phyloP scores from a whole-genome alignment of 768 basidiomycete genomes.

The Macrocybe gigantea region DNA sequence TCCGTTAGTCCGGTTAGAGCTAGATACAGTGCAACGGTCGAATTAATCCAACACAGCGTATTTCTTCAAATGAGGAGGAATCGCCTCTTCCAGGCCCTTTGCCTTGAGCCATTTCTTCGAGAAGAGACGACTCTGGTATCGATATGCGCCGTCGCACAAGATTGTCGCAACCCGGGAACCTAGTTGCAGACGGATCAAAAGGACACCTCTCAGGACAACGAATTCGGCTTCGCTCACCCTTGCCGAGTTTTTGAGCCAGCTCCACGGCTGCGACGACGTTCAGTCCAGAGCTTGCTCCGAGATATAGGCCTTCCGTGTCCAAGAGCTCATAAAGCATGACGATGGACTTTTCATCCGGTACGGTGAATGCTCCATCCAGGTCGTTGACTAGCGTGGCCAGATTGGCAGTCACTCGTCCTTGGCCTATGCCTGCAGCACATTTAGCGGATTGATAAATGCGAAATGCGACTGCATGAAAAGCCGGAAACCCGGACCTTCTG shows the following conservation, averaged over 20 bases:
- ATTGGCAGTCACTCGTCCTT: constrained; percentile 93
- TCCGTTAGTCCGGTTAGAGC: neutral
- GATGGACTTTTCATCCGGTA: constrained; percentile 87
- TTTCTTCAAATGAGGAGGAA: constrained; percentile 82
- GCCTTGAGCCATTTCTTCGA: constrained; percentile 86
- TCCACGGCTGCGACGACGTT: constrained; percentile 94
- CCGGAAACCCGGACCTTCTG: constrained; percentile 60
- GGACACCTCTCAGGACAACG: too few species aligned
- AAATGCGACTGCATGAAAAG: neutral
- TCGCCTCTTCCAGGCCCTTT: constrained; percentile 71
- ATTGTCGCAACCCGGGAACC: constrained; percentile 85
- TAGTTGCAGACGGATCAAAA: constrained; percentile 19
- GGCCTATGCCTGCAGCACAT: constrained; percentile 74
- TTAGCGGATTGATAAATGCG: neutral
- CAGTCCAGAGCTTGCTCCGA: constrained; percentile 90
- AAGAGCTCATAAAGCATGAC: constrained; percentile 91
- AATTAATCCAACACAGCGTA: constrained; percentile 78
- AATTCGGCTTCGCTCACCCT: constrained; percentile 39
- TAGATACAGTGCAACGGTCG: neutral
- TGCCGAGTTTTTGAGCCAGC: constrained; percentile 78
- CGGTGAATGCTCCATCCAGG: constrained; percentile 77
- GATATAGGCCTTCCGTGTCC: constrained; percentile 88
- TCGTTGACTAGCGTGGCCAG: constrained; percentile 75
- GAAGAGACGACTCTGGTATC: constrained; percentile 95
- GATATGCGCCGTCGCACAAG: constrained; percentile 92